Percentiles rank a stretch among this genome's conserved stretches.
These are phyloP conservation scores for Chytriomyces hyalinus DNA, from an alignment of 192 early-diverging fungal species.

Conservation along the genomic window DNA sequence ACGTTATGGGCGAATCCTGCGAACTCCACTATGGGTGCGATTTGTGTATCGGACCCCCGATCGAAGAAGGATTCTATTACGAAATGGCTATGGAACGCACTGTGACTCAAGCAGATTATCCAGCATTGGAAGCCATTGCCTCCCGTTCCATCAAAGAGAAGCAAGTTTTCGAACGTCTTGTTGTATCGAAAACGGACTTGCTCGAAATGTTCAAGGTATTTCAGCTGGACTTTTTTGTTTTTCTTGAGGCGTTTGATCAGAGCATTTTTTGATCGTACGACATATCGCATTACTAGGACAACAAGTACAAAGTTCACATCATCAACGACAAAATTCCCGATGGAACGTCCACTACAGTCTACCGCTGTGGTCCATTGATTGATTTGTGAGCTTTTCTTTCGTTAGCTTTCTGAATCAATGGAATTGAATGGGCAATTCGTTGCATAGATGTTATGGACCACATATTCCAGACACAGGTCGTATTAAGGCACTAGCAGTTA, in stretches of 20 bases:
- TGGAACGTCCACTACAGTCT: constrained; percentile 92
- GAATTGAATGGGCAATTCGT: neutral
- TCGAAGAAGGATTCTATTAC: constrained; percentile 95
- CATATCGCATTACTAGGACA: constrained; percentile 74
- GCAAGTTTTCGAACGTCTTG: constrained; percentile 90
- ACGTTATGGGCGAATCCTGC: constrained; percentile 94
- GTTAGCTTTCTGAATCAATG: neutral
- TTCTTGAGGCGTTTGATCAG: neutral
- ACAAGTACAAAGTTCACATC: constrained; percentile 95
- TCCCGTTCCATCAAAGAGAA: constrained; percentile 90
- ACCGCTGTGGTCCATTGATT: constrained; percentile 96
- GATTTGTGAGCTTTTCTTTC: constrained; percentile 64
- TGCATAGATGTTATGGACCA: constrained; percentile 74
- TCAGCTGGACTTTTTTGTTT: neutral
- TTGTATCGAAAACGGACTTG: constrained; percentile 83
- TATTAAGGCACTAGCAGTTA: constrained; percentile 90
- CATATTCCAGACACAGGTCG: constrained; percentile 92
- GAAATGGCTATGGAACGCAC: constrained; percentile 84
- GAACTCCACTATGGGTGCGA: constrained; percentile 97
- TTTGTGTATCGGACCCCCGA: constrained; percentile 93
- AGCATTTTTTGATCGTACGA: neutral
- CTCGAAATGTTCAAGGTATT: constrained; percentile 73
- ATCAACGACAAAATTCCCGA: constrained; percentile 91
- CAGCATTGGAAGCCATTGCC: constrained; percentile 82
- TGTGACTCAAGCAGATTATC: constrained; percentile 82